Evolutionary conservation across 2,329 filamentous ascomycete genomes (phyloP), one percentile per base, ranked within the genome.

Genomic region (Colletotrichum spaethianum): DNA sequence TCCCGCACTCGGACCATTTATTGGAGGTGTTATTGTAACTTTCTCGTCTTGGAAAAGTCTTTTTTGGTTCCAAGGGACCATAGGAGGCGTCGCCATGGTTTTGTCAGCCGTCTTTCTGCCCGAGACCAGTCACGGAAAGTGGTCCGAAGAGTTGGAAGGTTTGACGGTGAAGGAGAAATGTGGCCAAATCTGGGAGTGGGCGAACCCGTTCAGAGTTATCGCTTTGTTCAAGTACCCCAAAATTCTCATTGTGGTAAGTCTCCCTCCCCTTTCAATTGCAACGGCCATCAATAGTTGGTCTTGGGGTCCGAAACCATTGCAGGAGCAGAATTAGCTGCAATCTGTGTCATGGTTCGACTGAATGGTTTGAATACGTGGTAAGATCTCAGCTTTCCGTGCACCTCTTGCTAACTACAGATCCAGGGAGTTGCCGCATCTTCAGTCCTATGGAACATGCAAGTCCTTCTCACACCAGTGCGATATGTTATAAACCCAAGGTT

Each of bases 361-460:
- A 26, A 46, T 9, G 20, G 31, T 14, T 50, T 16, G n/a, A 33
- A 42, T 65, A 36, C 14, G 36, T 42, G 44, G 50, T 59, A 52
- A 63, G 57, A 28, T 2, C 11, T 64, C 36, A 7, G 4, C n/a
- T 26, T 14, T 8, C 31, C 3, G 57, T 55, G 38, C 52, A 63
- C 48, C 53, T 4, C 11, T 26, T 14, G 60, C 70, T 72, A 33
- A 72, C 46, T 42, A 38, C 28, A 46, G 20, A 9, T 6, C 2
- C 59, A 72, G 70, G 70, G 87, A 1, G 76, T 92, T 2, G 90
- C 90, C 1, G 87, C 87, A 16, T 88, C 86, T 1, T 84, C 87
- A 23, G 83, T 94, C 0, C 88, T 93, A 18, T 94, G 91, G 90
- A 93, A 93, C 79, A 92, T 93, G 82, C 93, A 93, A 80, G 87